Percentiles rank a stretch among this genome's conserved stretches.
Evolutionary conservation across 257 asterid genomes (phyloP).

Genomic region (Phtheirospermum japonicum): DNA sequence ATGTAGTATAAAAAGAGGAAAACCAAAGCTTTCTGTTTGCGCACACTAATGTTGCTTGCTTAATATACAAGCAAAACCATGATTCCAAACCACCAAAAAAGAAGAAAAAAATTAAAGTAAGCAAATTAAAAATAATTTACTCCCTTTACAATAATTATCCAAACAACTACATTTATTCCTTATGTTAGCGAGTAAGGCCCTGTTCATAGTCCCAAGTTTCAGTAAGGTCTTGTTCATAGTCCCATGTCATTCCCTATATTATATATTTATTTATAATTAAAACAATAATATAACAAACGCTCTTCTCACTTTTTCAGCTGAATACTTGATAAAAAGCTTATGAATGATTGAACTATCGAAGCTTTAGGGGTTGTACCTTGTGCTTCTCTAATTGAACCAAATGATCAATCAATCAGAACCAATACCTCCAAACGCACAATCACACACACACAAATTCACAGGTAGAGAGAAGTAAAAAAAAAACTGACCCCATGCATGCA

Average conservation of each 20-base stretch:
- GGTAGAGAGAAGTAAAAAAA: slow-evolving; percentile 21
- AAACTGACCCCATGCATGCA: slow-evolving; percentile 94
- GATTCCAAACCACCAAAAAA: slow-evolving; percentile 44
- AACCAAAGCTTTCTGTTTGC: slow-evolving; percentile 29
- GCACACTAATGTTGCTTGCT: slow-evolving; percentile 46
- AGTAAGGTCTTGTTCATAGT: slow-evolving; percentile 19
- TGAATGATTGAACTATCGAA: slow-evolving; percentile 2
- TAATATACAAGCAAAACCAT: slow-evolving; percentile 54
- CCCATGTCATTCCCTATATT: slow-evolving; percentile 3
- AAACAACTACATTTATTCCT: slow-evolving; percentile 22
- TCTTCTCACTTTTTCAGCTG: slow-evolving; percentile 18
- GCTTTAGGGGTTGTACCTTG: slow-evolving; percentile 8
- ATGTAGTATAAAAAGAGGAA: slow-evolving; percentile 24
- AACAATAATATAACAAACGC: not conserved
- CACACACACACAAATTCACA: slow-evolving; percentile 15
- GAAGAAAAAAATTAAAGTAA: slow-evolving; percentile 36
- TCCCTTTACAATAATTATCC: slow-evolving; percentile 8
- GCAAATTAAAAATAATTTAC: slow-evolving; percentile 19
- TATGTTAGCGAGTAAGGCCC: slow-evolving; percentile 24
- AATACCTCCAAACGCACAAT: not conserved
- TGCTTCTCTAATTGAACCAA: slow-evolving; percentile 16
- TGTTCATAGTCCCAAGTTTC: no score
- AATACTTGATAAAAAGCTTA: slow-evolving; percentile 13
- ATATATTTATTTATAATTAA: not conserved
- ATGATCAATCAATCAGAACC: slow-evolving; percentile 22